Evolutionary conservation across 345 rosid species (phyloP).

Genomic region (Arabis alpina): DNA sequence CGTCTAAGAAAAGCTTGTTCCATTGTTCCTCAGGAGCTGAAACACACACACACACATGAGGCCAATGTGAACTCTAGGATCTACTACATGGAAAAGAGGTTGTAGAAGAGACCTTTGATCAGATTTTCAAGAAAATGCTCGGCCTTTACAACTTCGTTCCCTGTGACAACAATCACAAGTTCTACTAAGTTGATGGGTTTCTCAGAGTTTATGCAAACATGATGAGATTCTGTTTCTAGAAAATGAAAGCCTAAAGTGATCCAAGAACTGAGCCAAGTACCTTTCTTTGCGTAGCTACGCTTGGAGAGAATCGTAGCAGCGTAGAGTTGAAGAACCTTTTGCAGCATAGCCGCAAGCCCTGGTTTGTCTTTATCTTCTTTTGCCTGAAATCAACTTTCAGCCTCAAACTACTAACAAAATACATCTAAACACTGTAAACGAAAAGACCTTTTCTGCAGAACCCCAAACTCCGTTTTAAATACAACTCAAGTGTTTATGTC

Average conservation of each 20-base stretch:
- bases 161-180: constrained; percentile 48
- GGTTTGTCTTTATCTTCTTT: constrained; percentile 91
- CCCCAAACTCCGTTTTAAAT: not conserved
- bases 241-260: constrained; percentile 4
- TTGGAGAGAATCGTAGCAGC: constrained; percentile 79
- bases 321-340: constrained; percentile 87
- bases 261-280: constrained; percentile 34
- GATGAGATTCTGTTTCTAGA: constrained; percentile 4
- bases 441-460: not conserved
- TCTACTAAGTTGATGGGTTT: not conserved
- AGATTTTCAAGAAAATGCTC: constrained; percentile 75
- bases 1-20: constrained; percentile 73
- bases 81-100: constrained; percentile 14
- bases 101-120: constrained; percentile 61
- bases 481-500: not conserved
- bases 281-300: constrained; percentile 94
- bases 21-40: constrained; percentile 92
- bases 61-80: constrained; percentile 27
- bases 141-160: constrained; percentile 68
- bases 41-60: constrained; percentile 23
- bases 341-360: constrained; percentile 91
- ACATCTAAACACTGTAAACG: constrained; percentile 5
- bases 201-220: not conserved
- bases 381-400: constrained; percentile 58
- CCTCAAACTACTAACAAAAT: constrained; percentile 35